Evolutionary conservation across 495 filamentous ascomycete genomes (phyloP), one percentile per base, ranked within the genome.

Genomic region (Cercophora samala): DNA sequence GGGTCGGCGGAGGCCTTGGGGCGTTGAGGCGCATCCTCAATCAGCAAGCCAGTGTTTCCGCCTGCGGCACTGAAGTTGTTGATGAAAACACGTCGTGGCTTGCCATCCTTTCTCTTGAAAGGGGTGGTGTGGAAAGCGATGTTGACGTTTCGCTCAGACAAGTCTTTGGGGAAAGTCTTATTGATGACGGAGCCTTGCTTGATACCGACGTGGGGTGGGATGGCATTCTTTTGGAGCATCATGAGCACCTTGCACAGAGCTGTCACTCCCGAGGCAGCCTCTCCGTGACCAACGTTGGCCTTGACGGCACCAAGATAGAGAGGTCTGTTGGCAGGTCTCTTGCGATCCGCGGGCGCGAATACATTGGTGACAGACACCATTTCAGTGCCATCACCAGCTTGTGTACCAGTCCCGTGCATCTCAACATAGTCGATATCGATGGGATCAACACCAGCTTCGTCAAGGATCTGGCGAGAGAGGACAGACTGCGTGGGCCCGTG

Each of bases 401-500:
- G 90, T 0, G 92, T 94, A 9, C 92, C 92, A 0, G 92, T 95
- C n/a, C 92, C 92, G 74, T 96, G 92, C 87, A 93, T 92, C 74
- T 96, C 92, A 17, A 95, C 86, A 68, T 94, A 95, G 78, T 88
- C 88, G 22, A 94, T 78, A 59, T 93, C 88, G 62, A 86, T 84
- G 2, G 92, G 89, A 64, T 92, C 86, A 5, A 91, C 82, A 52
- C 89, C 85, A 11, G 90, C 88, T 46, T 90, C 82, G 56, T 88
- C 84, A 17, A 93, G 80, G 52, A 94, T 84, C 25, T 87, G 81
- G 18, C 82, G 79, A 66, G 89, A 93, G n/a, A 94, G 80, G 13
- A 83, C 76, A 6, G 88, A 84, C 73, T 96, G 92, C 0, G 90
- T 89, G 2, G 85, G 86, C 2, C 84, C 87, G 74, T 91, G 89